Evolutionary conservation across 2,329 filamentous ascomycete genomes (phyloP).

Genomic region (Cladosporium sp.): DNA sequence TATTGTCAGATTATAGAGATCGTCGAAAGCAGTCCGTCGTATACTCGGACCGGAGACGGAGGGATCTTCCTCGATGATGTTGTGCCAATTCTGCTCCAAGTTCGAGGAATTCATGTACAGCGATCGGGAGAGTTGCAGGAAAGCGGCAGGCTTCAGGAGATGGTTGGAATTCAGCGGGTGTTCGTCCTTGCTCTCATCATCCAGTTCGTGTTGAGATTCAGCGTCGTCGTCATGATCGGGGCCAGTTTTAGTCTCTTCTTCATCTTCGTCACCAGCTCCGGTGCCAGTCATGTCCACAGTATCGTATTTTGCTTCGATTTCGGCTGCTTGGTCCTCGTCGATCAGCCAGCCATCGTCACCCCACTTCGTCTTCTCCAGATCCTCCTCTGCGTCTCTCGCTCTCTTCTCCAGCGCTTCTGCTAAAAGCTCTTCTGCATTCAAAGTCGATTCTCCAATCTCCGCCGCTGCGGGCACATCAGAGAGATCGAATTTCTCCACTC

Average conservation of each 20-base stretch:
- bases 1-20: slow-evolving; percentile 63
- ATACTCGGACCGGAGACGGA: slow-evolving; percentile 57
- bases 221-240: background rate
- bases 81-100: slow-evolving; percentile 61
- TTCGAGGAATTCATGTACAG: slow-evolving; percentile 67
- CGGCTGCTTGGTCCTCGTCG: slow-evolving; percentile 32
- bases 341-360: slow-evolving; percentile 66
- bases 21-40: slow-evolving; percentile 66
- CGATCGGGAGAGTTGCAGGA: slow-evolving; percentile 57
- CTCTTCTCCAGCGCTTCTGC: slow-evolving; percentile 55
- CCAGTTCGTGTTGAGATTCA: background rate
- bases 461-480: slow-evolving; percentile 63
- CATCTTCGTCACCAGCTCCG: slow-evolving; percentile 12
- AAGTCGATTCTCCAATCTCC: slow-evolving; percentile 61
- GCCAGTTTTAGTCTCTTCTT: slow-evolving; percentile 9
- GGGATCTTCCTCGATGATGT: slow-evolving; percentile 40
- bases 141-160: slow-evolving; percentile 54
- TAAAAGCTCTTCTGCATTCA: slow-evolving; percentile 43
- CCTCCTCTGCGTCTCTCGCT: background rate
- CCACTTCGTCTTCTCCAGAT: slow-evolving; percentile 32
- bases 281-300: slow-evolving; percentile 15
- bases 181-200: background rate
- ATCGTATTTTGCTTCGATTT: slow-evolving; percentile 23
- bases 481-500: slow-evolving; percentile 36
- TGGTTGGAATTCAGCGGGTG: slow-evolving; percentile 27